Evolutionary conservation across 345 rosid species (phyloP), one percentile per base, ranked within the genome.

Genomic region (Eucalyptus rudis): DNA sequence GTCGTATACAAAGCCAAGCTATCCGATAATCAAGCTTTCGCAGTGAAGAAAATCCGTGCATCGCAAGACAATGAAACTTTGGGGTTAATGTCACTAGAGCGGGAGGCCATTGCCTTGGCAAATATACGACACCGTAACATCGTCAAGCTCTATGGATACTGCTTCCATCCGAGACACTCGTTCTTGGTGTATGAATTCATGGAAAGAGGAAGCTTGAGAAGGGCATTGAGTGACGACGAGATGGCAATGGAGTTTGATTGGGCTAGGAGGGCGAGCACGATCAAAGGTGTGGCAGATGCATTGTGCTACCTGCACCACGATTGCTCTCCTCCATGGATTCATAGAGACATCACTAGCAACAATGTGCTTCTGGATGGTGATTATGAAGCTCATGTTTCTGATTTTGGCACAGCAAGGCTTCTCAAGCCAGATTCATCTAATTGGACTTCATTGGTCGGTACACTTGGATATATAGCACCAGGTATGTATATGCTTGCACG

Each of bases 381-480:
- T 27, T 89, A 12, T 51, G 87, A 88, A 64, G 91, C 92, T 59
- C 88, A 6, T 45, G 92, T 91, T 29, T 89, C 87, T 29, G 58
- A 86, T 33, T 86, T 86, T 27, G 87, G 87, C 40, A 49, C 59
- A 49, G 40, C 87, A 86, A 86, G 87, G 44, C 56, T 86, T 49
- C 24, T 86, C 36, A 86, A 86, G 56, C 59, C 87, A 31, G 56
- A 49, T 86, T 49, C 87, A 20, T 86, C 50, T 17, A 86, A 86
- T 20, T 45, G 87, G 87, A 86, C 87, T 49, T 25, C 58, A 29
- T 29, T 49, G 1, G 87, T 44, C 4, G 58, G 87, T 52, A 86
- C 88, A 89, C 13, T 27, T 20, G 92, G 92, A n/a, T 91, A 91
- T 66, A 31, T 62, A 43, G 93, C 94, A 25, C 94, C 92, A 20